Evolutionary conservation across 371 early-diverging fungal genomes (phyloP).

Genomic region (Rhizopus stolonifer): DNA sequence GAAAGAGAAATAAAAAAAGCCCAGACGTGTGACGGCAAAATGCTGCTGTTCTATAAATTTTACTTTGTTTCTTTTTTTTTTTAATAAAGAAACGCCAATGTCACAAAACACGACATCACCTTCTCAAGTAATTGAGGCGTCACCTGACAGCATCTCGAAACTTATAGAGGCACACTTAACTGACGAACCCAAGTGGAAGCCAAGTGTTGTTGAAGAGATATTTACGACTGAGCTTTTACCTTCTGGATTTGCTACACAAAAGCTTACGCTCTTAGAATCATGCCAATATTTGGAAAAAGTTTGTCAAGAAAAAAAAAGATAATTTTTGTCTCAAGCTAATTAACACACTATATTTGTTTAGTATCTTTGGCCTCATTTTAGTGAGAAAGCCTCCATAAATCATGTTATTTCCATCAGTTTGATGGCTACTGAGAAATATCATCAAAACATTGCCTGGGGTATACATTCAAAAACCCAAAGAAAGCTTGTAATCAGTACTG

Average conservation of each 20-base stretch:
- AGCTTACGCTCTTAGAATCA: slow-evolving; percentile 69
- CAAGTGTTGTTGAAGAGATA: slow-evolving; percentile 57
- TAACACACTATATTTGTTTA: slow-evolving; percentile 8
- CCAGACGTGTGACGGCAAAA: neutral
- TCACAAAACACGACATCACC: slow-evolving; percentile 49
- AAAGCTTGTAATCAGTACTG: neutral
- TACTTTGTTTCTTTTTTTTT: neutral
- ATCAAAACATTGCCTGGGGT: slow-evolving; percentile 67
- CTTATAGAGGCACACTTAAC: slow-evolving; percentile 49
- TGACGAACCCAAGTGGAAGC: slow-evolving; percentile 46
- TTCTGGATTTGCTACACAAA: slow-evolving; percentile 49
- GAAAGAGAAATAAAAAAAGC: neutral
- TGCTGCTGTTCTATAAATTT: neutral
- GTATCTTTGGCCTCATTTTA: slow-evolving; percentile 82
- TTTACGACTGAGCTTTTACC: slow-evolving; percentile 57
- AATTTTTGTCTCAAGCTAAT: neutral
- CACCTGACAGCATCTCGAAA: slow-evolving; percentile 57
- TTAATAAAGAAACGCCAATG: slow-evolving; percentile 16
- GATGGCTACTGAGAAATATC: slow-evolving; percentile 85
- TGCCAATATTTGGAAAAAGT: slow-evolving; percentile 83
- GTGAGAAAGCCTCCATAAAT: slow-evolving; percentile 43
- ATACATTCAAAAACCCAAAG: slow-evolving; percentile 4
- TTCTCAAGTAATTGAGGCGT: slow-evolving; percentile 46
- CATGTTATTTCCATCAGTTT: slow-evolving; percentile 79
- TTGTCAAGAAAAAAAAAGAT: neutral